Evolutionary conservation across 805 yeast species (phyloP).

Genomic region (Spathaspora boniae): DNA sequence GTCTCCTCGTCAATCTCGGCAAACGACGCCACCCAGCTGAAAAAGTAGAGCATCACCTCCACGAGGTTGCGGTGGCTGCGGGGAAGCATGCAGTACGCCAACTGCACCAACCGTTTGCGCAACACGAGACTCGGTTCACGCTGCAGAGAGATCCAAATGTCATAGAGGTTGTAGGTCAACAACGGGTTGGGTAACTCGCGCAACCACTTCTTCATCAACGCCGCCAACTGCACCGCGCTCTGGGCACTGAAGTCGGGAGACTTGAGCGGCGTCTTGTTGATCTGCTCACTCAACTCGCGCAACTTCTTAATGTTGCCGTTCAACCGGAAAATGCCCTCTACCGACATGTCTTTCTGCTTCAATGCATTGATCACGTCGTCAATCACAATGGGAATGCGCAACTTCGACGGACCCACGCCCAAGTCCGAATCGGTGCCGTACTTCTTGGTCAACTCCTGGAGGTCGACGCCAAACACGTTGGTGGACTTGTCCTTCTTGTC

Average conservation of each 20-base stretch:
- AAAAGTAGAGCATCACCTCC: constrained; percentile 80
- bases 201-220: constrained; percentile 83
- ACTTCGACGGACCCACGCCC: constrained; percentile 77
- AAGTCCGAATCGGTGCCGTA: constrained; percentile 80
- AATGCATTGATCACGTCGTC: constrained; percentile 84
- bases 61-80: constrained; percentile 75
- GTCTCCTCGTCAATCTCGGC: constrained; percentile 87
- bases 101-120: constrained; percentile 54
- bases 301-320: constrained; percentile 90
- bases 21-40: constrained; percentile 95
- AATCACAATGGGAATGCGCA: constrained; percentile 78
- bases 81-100: constrained; percentile 76
- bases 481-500: constrained; percentile 23
- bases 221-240: constrained; percentile 89
- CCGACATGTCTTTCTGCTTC: constrained; percentile 89
- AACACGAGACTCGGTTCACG: constrained; percentile 42
- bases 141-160: constrained; percentile 73
- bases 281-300: constrained; percentile 65
- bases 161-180: constrained; percentile 70
- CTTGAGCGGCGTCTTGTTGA: constrained; percentile 69
- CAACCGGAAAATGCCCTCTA: constrained; percentile 92
- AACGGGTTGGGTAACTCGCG: constrained; percentile 93
- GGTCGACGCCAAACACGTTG: constrained; percentile 73
- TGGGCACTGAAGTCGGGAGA: constrained; percentile 71
- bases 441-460: constrained; percentile 63